Percentiles rank a stretch among this genome's conserved stretches.
These are phyloP conservation scores for Suillus cothurnatus DNA, from an alignment of 768 basidiomycete genomes.

Conservation along the genomic window DNA sequence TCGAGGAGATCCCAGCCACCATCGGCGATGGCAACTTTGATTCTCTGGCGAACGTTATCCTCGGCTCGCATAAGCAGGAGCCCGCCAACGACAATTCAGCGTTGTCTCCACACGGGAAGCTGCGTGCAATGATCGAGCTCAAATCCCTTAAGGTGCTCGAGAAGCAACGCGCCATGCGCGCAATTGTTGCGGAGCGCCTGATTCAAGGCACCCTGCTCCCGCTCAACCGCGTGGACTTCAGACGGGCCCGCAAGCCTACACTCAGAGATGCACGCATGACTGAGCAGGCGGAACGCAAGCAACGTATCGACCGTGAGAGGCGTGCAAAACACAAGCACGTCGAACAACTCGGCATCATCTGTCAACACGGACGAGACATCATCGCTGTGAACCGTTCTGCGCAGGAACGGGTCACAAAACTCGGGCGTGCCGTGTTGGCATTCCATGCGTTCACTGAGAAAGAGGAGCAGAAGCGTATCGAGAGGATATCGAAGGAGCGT, in stretches of 20 bases:
- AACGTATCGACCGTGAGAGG: constrained; percentile 89
- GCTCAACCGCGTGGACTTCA: constrained; percentile 90
- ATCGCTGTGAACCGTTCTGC: constrained; percentile 67
- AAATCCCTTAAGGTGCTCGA: constrained; percentile 87
- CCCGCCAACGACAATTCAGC: constrained; percentile 26
- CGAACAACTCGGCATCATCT: constrained; percentile 88
- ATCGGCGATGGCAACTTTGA: constrained; percentile 78
- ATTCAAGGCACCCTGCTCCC: constrained; percentile 88
- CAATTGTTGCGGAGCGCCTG: constrained; percentile 83
- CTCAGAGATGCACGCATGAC: constrained; percentile 88
- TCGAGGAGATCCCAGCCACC: constrained; percentile 77
- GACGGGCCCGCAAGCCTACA: constrained; percentile 80
- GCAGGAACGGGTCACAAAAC: constrained; percentile 55
- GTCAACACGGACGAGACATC: constrained; percentile 78
- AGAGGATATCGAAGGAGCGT: constrained; percentile 96
- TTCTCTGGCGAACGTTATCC: constrained; percentile 42
- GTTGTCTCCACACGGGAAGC: constrained; percentile 70
- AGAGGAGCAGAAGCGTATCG: constrained; percentile 97
- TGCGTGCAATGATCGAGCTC: constrained; percentile 91
- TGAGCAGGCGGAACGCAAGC: constrained; percentile 88
- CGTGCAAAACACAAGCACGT: constrained; percentile 96
- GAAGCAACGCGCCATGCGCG: constrained; percentile 87
- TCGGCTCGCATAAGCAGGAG: constrained; percentile 10
- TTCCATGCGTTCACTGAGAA: constrained; percentile 94
- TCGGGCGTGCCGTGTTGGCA: constrained; percentile 77